These are phyloP conservation scores for Groenewaldozyma salmanticensis DNA, from an alignment of 805 yeast species.

Conservation along the genomic window DNA sequence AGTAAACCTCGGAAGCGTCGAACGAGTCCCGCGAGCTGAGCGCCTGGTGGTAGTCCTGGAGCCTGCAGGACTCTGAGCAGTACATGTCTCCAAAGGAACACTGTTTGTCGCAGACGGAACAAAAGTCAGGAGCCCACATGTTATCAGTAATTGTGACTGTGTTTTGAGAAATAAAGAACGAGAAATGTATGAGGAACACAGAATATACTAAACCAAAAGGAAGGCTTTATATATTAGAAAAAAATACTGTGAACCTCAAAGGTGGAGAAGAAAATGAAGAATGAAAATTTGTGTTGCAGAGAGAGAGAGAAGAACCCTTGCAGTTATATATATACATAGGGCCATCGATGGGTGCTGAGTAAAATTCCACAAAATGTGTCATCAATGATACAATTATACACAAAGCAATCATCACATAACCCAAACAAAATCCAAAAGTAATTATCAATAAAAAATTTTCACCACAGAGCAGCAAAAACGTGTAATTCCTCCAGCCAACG, in stretches of 20 bases:
- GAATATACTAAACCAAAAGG: not conserved
- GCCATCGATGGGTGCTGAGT: no score
- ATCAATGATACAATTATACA: conserved; percentile 1
- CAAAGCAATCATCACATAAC: not conserved
- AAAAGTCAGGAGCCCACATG: conserved; percentile 42
- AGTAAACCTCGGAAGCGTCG: no score
- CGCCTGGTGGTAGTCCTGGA: not conserved
- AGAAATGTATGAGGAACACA: not conserved
- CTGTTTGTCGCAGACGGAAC: conserved; percentile 48
- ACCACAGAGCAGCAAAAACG: no score
- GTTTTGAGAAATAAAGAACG: not conserved
- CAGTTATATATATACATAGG: no score
- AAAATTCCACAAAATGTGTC: no score
- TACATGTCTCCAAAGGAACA: conserved; percentile 36
- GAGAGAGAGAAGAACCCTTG: not conserved
- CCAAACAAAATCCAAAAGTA: no score
- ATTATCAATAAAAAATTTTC: no score
- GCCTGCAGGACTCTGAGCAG: conserved; percentile 38
- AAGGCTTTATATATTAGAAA: not conserved
- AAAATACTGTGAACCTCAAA: not conserved
- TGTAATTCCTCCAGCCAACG: no score
- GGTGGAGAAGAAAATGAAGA: not conserved
- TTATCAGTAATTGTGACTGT: no score
- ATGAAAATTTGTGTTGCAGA: not conserved
- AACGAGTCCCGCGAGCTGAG: no score